Conservation (phyloP, 2,329 filamentous ascomycete genomes). For the Xylaria sp. region DNA sequence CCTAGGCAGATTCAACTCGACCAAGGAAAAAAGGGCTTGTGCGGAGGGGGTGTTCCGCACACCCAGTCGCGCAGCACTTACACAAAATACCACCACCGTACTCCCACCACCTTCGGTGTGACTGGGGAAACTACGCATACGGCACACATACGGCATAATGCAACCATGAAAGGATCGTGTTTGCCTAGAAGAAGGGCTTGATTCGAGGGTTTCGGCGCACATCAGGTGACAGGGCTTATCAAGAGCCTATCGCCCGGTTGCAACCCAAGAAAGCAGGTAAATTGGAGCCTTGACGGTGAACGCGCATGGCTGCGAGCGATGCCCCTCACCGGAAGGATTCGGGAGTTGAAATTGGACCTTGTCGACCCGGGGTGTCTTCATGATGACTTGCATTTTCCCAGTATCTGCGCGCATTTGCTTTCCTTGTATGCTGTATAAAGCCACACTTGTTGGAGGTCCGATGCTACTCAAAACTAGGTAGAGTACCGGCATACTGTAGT, state of each 20-base stretch:
- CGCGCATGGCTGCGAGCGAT: slow-evolving; percentile 15
- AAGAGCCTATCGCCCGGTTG: slow-evolving; percentile 28
- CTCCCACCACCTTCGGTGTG: slow-evolving; percentile 27
- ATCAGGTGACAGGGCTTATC: slow-evolving; percentile 41
- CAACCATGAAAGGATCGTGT: slow-evolving; percentile 21
- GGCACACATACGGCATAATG: slow-evolving; percentile 1
- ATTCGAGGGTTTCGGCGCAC: slow-evolving; percentile 25
- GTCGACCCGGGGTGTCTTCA: slow-evolving; percentile 4
- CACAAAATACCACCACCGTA: slow-evolving; percentile 1
- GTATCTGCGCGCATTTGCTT: slow-evolving; percentile 5
- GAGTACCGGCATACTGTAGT: neutral
- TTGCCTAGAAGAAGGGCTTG: slow-evolving; percentile 29
- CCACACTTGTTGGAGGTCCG: slow-evolving; percentile 11
- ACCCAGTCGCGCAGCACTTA: slow-evolving; percentile 4
- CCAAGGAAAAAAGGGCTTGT: neutral
- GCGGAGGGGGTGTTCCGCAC: slow-evolving; percentile 8
- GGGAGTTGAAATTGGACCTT: slow-evolving; percentile 20
- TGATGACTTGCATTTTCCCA: neutral
- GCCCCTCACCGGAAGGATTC: slow-evolving; percentile 27
- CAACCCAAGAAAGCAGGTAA: slow-evolving; percentile 26
- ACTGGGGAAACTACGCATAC: slow-evolving; percentile 26
- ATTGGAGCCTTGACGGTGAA: slow-evolving; percentile 11
- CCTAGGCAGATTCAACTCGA: neutral
- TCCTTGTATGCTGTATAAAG: slow-evolving; percentile 18
- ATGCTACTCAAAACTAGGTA: neutral